These are phyloP conservation scores for Phalaenopsis hybrid DNA, from an alignment of 116 monocot species.

Conservation along the genomic window DNA sequence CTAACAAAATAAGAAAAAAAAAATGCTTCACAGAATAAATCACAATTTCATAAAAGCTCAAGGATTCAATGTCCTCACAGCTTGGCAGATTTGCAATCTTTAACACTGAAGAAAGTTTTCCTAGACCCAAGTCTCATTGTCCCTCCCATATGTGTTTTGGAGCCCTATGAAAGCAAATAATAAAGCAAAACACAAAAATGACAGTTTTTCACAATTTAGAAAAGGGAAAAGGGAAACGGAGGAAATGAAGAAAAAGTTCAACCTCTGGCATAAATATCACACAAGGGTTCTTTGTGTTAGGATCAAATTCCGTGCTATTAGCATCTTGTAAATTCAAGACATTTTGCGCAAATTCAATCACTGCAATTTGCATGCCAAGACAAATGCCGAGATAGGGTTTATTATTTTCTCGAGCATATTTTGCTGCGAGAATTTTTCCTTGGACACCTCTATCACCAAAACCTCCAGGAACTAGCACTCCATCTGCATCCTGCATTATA, in stretches of 20 bases:
- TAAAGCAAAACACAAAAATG: background rate
- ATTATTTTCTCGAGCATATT: slow-evolving; percentile 38
- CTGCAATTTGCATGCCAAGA: slow-evolving; percentile 42
- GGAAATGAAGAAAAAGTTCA: background rate
- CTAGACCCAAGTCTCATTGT: slow-evolving; percentile 50
- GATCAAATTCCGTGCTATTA: slow-evolving; percentile 44
- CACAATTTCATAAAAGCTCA: background rate
- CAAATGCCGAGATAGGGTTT: slow-evolving; percentile 39
- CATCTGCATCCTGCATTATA: slow-evolving; percentile 30
- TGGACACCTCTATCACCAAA: slow-evolving; percentile 37
- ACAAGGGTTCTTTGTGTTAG: slow-evolving; percentile 26
- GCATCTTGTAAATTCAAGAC: slow-evolving; percentile 26
- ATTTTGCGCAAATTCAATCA: slow-evolving; percentile 32
- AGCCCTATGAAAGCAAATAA: slow-evolving; percentile 25
- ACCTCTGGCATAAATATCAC: slow-evolving; percentile 51
- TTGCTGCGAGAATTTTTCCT: slow-evolving; percentile 43
- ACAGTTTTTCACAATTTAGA: background rate
- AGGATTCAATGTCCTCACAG: slow-evolving; percentile 16
- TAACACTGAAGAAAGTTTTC: slow-evolving; percentile 29
- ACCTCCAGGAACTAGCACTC: slow-evolving; percentile 39
- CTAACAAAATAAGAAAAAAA: background rate
- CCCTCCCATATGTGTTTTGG: slow-evolving; percentile 50
- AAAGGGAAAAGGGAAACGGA: background rate
- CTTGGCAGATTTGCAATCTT: slow-evolving; percentile 41
- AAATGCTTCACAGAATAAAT: background rate